A percentile compares a stretch with the other conserved stretches of the same genome.
These are phyloP conservation scores for Blastocrithidia nonstop DNA, from an alignment of 208 protist genomes.

Conservation along the genomic window DNA sequence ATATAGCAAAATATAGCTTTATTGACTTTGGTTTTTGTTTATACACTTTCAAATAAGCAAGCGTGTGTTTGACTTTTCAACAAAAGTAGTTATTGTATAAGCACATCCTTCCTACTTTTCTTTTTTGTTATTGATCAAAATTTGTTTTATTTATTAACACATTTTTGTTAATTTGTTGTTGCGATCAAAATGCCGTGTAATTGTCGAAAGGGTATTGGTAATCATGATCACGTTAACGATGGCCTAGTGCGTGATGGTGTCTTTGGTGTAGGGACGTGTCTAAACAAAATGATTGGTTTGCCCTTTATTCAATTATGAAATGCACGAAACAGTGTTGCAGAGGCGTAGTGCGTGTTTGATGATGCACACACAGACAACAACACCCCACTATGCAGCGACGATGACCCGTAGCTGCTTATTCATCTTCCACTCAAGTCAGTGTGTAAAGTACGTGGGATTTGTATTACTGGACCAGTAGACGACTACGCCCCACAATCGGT, in stretches of 20 bases:
- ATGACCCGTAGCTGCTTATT: slow-evolving; percentile 63
- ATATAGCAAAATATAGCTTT: no score
- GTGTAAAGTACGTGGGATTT: slow-evolving; percentile 44
- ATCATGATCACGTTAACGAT: slow-evolving; percentile 67
- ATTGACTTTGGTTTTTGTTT: background rate
- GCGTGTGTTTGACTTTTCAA: background rate
- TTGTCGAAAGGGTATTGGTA: slow-evolving; percentile 47
- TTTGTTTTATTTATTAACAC: slow-evolving; percentile 5
- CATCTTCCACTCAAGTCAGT: slow-evolving; percentile 43
- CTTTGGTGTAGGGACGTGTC: slow-evolving; percentile 27
- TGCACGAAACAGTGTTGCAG: slow-evolving; percentile 17
- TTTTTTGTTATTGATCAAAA: no score
- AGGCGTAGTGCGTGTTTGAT: slow-evolving; percentile 41
- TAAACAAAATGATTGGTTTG: slow-evolving; percentile 59
- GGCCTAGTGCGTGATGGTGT: slow-evolving; percentile 23
- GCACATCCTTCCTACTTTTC: no score
- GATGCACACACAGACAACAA: slow-evolving; percentile 23
- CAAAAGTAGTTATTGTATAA: background rate
- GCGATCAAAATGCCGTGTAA: slow-evolving; percentile 69
- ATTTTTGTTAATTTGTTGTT: background rate
- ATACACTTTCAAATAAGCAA: background rate
- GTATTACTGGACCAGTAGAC: slow-evolving; percentile 33
- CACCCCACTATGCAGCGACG: slow-evolving; percentile 58
- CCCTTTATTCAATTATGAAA: slow-evolving; percentile 57
- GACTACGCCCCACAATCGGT: slow-evolving; percentile 43